Conservation (phyloP, 768 basidiomycete genomes). For the Gymnopilus dilepis region DNA sequence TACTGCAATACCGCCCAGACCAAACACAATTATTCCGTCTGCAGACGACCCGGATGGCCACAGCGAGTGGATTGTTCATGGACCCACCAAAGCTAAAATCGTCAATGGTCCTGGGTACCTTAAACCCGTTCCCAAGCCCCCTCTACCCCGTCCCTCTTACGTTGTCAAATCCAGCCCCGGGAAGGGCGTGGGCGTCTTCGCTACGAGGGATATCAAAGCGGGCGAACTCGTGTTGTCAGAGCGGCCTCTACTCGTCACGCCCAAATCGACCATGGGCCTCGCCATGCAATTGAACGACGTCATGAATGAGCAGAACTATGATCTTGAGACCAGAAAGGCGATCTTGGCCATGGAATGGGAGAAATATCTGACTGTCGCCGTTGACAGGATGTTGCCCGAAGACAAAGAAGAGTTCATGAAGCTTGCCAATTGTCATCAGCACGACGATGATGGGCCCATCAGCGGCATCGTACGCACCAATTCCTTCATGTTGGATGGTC, state of each 20-base stretch:
- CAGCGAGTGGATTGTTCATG: slow-evolving; percentile 12
- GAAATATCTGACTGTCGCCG: not conserved
- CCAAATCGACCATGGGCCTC: not conserved
- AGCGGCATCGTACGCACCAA: slow-evolving; percentile 36
- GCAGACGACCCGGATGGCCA: not conserved
- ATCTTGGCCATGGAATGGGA: not conserved
- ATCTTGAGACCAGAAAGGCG: not conserved
- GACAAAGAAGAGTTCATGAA: slow-evolving; percentile 30
- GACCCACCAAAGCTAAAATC: slow-evolving; percentile 2
- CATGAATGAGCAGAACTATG: not conserved
- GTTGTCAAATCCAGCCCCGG: not conserved
- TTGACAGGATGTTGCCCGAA: slow-evolving; percentile 16
- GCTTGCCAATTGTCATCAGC: slow-evolving; percentile 27
- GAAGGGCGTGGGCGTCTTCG: slow-evolving; percentile 8
- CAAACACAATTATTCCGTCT: not conserved
- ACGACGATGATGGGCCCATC: slow-evolving; percentile 38
- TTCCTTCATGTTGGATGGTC: slow-evolving; percentile 9
- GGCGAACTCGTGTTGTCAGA: slow-evolving; percentile 15
- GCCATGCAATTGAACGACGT: too few species aligned
- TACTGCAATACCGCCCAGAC: not conserved
- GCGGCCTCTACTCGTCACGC: slow-evolving; percentile 11
- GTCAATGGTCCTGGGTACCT: slow-evolving; percentile 12
- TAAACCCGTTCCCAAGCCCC: slow-evolving; percentile 1
- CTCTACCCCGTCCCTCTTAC: not conserved
- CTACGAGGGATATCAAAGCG: not conserved